Evolutionary conservation across 1,284 basidiomycete species (phyloP), one percentile per base, ranked within the genome.

Genomic region (Sporisorium iseilematis-ciliati): DNA sequence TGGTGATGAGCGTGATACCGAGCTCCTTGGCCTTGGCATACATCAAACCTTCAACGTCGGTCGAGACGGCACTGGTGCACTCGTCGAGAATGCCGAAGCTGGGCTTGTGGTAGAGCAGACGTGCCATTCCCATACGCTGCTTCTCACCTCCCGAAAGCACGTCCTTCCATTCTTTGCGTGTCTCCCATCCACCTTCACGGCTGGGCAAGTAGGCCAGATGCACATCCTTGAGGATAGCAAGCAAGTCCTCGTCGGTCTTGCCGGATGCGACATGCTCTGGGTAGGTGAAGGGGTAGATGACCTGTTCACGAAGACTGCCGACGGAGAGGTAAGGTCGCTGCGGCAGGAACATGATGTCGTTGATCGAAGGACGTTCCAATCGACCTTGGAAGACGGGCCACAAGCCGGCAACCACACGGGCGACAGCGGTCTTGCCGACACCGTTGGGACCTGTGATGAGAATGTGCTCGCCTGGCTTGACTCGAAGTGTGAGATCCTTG

Each of bases 21-120:
- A 94, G 87, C n/a, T 90, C 89, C 86, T 97, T 97, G 40, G 93
- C 92, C 77, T 93, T 91, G 82, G 96, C 92, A 87, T 97, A 98
- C 93, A 99, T 95, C 67, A 91, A 88, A 0, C 95, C 95, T 84
- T 97, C 95, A 21, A 97, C 94, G 82, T 98, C 96, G 61, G 93
- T 94, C 10, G 94, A 97, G 7, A 99, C 95, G 1, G 96, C 96
- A 71, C 92, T 94, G 5, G 95, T 97, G 86, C 94, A 96, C 85
- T 98, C 95, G 83, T 88, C 88, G 20, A 89, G 85, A 16, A 89
- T 86, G n/a, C 74, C 82, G 33, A 77, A 81, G 83, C 89, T 90
- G 1, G 94, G 94, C 46, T 88, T 86, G 84, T 94, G 93, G 85
- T 93, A 95, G 84, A 95, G 92, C 41, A 94, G 90, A 29, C 94